These are phyloP conservation scores for Starmerella potacharoeniae DNA, from an alignment of 805 yeast species.

Conservation along the genomic window DNA sequence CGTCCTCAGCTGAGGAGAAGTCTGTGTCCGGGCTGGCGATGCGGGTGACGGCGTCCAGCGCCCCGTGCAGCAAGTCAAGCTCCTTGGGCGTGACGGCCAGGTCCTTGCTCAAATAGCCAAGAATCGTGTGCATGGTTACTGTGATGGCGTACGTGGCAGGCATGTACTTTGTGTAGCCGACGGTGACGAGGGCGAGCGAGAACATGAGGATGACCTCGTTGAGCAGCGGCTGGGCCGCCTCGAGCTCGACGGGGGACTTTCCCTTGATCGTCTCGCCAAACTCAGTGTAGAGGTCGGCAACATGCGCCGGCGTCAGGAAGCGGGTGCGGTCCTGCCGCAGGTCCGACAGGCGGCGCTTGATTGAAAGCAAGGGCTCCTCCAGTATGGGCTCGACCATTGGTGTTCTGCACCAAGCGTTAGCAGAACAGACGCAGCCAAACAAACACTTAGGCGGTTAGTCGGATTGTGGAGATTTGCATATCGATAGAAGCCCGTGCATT, in stretches of 20 bases:
- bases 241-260: conserved; percentile 8
- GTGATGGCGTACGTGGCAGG: conserved; percentile 91
- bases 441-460: background rate
- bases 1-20: background rate
- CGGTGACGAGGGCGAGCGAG: conserved; percentile 78
- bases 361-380: conserved; percentile 9
- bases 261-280: conserved; percentile 15
- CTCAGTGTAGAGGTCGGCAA: conserved; percentile 14
- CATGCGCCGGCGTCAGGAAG: conserved; percentile 11
- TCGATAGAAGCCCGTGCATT: background rate
- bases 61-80: conserved; percentile 48
- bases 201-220: conserved; percentile 38
- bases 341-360: conserved; percentile 11
- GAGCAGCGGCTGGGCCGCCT: background rate
- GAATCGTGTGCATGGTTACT: conserved; percentile 70
- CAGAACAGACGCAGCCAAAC: background rate
- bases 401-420: background rate
- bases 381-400: background rate
- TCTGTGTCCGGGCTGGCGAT: background rate
- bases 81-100: conserved; percentile 78
- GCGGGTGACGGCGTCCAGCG: background rate
- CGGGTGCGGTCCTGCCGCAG: conserved; percentile 20
- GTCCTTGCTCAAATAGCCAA: conserved; percentile 72
- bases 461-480: background rate
- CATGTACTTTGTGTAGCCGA: conserved; percentile 80